phyloP scores from a whole-genome alignment of 2,329 filamentous ascomycete species.

The Tolypocladium sp. region DNA sequence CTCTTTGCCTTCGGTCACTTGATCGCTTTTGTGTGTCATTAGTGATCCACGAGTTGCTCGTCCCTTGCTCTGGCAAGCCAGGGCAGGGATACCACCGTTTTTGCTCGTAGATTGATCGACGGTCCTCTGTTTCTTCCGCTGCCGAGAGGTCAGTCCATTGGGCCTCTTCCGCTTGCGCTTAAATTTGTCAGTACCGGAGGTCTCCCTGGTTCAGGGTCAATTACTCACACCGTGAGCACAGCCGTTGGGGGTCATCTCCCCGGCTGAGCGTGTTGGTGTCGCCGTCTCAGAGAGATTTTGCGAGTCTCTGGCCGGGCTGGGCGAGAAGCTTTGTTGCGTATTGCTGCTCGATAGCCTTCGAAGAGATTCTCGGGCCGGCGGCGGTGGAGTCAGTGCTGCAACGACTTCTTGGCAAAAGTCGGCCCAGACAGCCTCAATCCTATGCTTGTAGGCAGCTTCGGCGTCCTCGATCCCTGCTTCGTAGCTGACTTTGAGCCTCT shows the following conservation, averaged over 20 bases:
- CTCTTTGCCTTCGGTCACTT: too few relatives aligned
- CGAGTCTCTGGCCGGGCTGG: not conserved
- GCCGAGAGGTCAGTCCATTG: not conserved
- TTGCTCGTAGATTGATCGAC: too few relatives aligned
- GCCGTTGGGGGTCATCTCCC: too few relatives aligned
- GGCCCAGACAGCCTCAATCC: not conserved
- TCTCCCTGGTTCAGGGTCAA: too few relatives aligned
- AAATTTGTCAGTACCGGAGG: not conserved
- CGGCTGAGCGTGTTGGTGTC: too few relatives aligned
- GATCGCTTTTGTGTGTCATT: not conserved
- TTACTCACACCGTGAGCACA: too few relatives aligned
- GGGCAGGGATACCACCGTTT: too few relatives aligned
- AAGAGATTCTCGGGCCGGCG: too few relatives aligned
- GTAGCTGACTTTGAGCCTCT: not conserved
- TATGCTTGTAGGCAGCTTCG: not conserved
- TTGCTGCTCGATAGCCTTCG: not conserved
- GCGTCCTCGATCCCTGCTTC: not conserved
- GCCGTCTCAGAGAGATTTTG: too few relatives aligned
- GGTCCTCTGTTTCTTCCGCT: not conserved
- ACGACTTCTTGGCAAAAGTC: not conserved
- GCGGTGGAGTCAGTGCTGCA: too few relatives aligned
- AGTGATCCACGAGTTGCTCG: not conserved
- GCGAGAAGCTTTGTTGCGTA: not conserved
- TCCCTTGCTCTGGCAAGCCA: not conserved
- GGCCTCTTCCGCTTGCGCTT: not conserved